Percentiles rank a stretch among this genome's conserved stretches.
Conservation (phyloP, 2,329 filamentous ascomycete genomes). For the Myriosclerotinia curreyana region DNA sequence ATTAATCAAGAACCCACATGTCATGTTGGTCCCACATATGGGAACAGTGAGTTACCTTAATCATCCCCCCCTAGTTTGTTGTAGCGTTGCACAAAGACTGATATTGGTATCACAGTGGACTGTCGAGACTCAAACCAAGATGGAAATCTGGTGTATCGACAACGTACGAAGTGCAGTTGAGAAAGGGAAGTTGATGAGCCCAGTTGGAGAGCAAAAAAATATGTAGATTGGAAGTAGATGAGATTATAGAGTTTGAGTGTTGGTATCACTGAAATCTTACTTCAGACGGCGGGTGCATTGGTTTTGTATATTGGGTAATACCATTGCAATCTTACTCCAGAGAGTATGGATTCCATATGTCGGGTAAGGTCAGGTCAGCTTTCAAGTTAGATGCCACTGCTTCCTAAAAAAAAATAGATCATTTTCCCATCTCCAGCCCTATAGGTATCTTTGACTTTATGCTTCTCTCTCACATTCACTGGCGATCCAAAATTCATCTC, state of each 20-base stretch:
- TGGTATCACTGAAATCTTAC: neutral
- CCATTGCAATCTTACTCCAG: neutral
- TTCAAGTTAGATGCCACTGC: neutral
- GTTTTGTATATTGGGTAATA: neutral
- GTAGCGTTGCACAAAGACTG: neutral
- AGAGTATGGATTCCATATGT: neutral
- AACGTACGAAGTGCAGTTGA: slow-evolving; percentile 65
- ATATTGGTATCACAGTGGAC: slow-evolving; percentile 53
- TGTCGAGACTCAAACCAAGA: slow-evolving; percentile 58
- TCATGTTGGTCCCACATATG: slow-evolving; percentile 80
- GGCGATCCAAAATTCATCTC: neutral
- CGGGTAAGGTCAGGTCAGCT: neutral
- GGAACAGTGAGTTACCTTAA: slow-evolving; percentile 51
- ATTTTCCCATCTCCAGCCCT: neutral
- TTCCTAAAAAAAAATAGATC: neutral
- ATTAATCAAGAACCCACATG: slow-evolving; percentile 65
- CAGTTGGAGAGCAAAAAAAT: slow-evolving; percentile 68
- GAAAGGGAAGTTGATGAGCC: slow-evolving; percentile 60
- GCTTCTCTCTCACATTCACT: neutral
- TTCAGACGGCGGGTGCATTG: neutral
- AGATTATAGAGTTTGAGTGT: neutral
- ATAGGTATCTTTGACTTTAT: neutral
- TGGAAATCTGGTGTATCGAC: slow-evolving; percentile 73
- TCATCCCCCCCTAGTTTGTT: too few species aligned
- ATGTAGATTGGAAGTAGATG: slow-evolving; percentile 33